Base-by-base conservation (phyloP, 768 basidiomycete genomes). In the Tulasnella sp. region DNA sequence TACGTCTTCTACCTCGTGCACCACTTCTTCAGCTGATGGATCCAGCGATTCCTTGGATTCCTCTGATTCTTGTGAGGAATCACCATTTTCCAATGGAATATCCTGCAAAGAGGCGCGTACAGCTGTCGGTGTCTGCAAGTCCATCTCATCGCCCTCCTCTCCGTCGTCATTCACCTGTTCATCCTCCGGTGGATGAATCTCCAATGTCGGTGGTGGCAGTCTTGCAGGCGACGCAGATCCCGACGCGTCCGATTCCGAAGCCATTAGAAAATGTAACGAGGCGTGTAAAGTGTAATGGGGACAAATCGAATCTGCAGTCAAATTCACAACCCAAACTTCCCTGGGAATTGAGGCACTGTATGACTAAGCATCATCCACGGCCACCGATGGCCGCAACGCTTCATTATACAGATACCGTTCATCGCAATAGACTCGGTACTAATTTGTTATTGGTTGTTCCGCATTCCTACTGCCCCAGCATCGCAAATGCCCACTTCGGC, bases 101-200 rank as follows among this genome's bases (percentile, higher is more conserved):
- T 13, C 33, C 31, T 31, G 25, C 45, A 10, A 34, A 29, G 20
- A 35, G 8, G 45, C 22, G 33, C 45, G 45, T 35, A 33, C 32
- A 29, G 45, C 24, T 47, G 32, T 47, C 45, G 32, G 45, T 12
- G 7, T 47, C 45, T 47, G 29, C 45, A 44, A 44, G 13, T 44
- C 42, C 42, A 28, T 44, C 39, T 40, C 15, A 5, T 40, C 39
- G 22, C 16, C 19, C 42, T 42, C 40, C 20, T 10, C 10, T 22
- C 20, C 43, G 35, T 31, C 37, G 10, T 51, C 49, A n/a, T n/a
- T n/a, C n/a, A n/a, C n/a, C n/a, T n/a, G n/a, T n/a, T n/a, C n/a
- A n/a, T n/a, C n/a, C 24, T 51, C 37, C 27, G 49, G 49, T 29
- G 49, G 49, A 41, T 40, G 40, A 27, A 51, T 51, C 27, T 41